Evolutionary conservation across 1,284 basidiomycete genomes (phyloP), one percentile per base, ranked within the genome.

Genomic region (Schizophyllum amplum): DNA sequence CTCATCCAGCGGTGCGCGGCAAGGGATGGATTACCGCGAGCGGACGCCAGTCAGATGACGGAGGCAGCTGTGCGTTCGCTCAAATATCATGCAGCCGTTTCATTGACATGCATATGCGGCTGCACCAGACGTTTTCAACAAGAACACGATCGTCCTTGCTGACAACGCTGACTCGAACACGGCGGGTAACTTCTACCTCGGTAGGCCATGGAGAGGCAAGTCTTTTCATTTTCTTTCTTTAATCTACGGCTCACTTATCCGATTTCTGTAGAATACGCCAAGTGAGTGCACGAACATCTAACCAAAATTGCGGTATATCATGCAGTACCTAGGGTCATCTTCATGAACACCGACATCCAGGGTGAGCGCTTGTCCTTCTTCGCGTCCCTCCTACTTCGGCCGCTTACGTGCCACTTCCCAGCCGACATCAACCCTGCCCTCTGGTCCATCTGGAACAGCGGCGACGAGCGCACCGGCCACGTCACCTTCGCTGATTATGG

Each of bases 11-110:
- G 13, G 64, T 72, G 2, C 68, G 66, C 33, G 75, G 70, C 46
- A 65, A 69, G 47, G 80, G 80, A 1, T 80, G 64, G 54, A 71
- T 82, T 54, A 82, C 80, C 17, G 81, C 81, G 1, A 78, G 72
- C 56, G 81, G 81, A 24, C 73, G 80, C 51, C 65, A 73, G 57
- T 70, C 72, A 1, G 68, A 76, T 55, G 79, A 81, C 62, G 66
- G 65, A 52, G 75, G 75, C 59, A 80, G 75, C 62, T 83, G 75
- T 79, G 59, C 61, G 72, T 60, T n/a, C 15, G 25, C 11, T 22
- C n/a, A 5, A 13, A 13, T 59, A 51, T 51, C 13, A 42, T 7
- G 20, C 24, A 53, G 3, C 23, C 15, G 20, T 50, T 9, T n/a
- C 1, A n/a, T 11, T 23, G 52, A 25, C 46, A 53, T 53, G 53